Evolutionary conservation across 2,329 filamentous ascomycete genomes (phyloP), one percentile per base, ranked within the genome.

Genomic region (Neonectria coccinea): DNA sequence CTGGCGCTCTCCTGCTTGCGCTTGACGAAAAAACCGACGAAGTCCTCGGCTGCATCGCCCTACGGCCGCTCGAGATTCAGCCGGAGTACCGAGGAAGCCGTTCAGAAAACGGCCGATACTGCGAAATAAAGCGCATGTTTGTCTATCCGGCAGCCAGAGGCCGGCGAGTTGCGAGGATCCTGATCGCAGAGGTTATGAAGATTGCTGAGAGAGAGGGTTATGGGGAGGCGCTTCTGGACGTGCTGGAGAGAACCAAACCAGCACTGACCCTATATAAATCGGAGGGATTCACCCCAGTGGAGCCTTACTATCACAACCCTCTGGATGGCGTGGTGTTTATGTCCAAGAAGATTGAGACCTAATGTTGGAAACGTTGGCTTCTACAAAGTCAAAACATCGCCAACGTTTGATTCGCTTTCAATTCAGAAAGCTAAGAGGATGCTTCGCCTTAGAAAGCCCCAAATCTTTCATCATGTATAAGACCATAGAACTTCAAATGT

Each of bases 101-200:
- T 42, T 3, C 59, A 31, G 6, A 16, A 6, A 33, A 60, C 6
- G 31, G 47, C 4, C 60, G 57, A 20, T 72, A 70, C 51, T 73
- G 73, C 29, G 74, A 76, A 41, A 50, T 76, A 18, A 76, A 75
- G 42, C 61, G 74, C 9, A 63, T 76, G 2, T 76, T 70, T 48
- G 69, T 76, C 5, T 75, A 75, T 18, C 74, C 74, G 0, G 72
- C 68, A 41, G 72, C 70, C 3, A 59, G 74, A 12, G 74, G 74
- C 5, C 62, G 71, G 7, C 67, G 63, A 3, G 66, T 75, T 18
- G 72, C 72, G 0, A 62, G 65, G n/a, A 63, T 47, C 2, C 42
- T 76, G 41, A 44, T 75, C 4, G 48, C 41, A 2, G 69, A 74
- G 47, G 63, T 63, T 1, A n/a, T 73, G 7, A 33, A 25, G 11